These are phyloP conservation scores for Lipomyces orientalis DNA, from an alignment of 805 yeast species.

Conservation along the genomic window DNA sequence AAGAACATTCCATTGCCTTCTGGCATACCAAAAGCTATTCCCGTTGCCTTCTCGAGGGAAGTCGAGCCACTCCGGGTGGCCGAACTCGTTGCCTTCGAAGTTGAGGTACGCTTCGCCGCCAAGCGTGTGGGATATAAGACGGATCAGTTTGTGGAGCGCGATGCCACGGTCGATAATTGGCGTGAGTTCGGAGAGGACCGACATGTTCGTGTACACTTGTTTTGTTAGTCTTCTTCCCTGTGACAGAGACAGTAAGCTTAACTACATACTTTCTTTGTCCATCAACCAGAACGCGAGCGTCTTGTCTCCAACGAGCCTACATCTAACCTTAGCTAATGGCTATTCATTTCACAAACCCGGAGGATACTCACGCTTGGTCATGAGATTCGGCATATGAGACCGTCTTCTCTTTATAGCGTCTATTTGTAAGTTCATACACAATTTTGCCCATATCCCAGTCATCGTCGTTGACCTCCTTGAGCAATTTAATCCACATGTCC, in stretches of 20 bases:
- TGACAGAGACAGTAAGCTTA: neutral
- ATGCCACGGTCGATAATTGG: conserved; percentile 87
- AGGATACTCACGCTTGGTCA: conserved; percentile 71
- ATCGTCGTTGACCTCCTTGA: conserved; percentile 83
- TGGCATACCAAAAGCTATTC: conserved; percentile 89
- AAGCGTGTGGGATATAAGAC: conserved; percentile 83
- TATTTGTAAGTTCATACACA: conserved; percentile 79
- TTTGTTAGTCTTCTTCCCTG: neutral
- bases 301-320: conserved; percentile 84
- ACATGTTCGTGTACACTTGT: conserved; percentile 91
- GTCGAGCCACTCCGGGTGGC: conserved; percentile 99
- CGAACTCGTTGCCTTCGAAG: conserved; percentile 97
- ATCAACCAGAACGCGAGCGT: conserved; percentile 96
- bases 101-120: conserved; percentile 97
- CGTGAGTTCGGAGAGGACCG: conserved; percentile 70
- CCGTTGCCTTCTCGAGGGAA: conserved; percentile 90
- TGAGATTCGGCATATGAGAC: conserved; percentile 94
- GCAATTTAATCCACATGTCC: conserved; percentile 96
- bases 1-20: conserved; percentile 89
- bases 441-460: conserved; percentile 89
- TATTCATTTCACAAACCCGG: neutral
- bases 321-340: neutral
- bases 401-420: conserved; percentile 87
- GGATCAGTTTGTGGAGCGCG: conserved; percentile 86
- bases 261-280: conserved; percentile 73